These are phyloP conservation scores for Stephanodiscus minutulus DNA, from an alignment of 108 stramenopile species.

Conservation along the genomic window DNA sequence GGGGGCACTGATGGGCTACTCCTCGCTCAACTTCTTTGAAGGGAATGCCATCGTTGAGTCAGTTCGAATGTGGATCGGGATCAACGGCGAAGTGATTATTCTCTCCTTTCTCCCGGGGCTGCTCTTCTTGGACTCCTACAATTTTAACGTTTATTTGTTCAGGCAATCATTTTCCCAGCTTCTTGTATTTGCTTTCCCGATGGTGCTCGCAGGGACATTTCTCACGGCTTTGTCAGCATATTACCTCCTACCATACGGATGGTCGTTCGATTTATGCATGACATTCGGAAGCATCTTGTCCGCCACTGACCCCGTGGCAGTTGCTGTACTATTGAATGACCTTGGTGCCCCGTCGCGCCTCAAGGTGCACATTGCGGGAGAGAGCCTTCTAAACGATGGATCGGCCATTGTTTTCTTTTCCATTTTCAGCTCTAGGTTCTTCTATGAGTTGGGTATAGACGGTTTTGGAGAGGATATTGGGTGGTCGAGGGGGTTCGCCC, in stretches of 20 bases:
- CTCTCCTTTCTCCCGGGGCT: constrained; percentile 39
- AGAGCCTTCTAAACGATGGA: constrained; percentile 89
- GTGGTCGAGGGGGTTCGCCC: constrained; percentile 33
- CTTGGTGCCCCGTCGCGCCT: constrained; percentile 71
- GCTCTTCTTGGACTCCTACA: constrained; percentile 32
- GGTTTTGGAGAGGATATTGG: constrained; percentile 56
- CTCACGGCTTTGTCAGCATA: constrained; percentile 62
- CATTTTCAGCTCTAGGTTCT: constrained; percentile 65
- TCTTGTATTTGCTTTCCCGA: constrained; percentile 80
- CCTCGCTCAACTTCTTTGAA: background rate
- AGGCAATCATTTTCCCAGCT: constrained; percentile 25
- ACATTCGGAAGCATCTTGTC: constrained; percentile 86
- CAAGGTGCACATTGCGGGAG: constrained; percentile 68
- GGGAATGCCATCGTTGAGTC: background rate
- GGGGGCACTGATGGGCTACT: constrained; percentile 19
- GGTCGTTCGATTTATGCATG: constrained; percentile 66
- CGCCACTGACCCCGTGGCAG: constrained; percentile 95
- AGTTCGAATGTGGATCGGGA: constrained; percentile 16
- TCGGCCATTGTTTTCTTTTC: constrained; percentile 88
- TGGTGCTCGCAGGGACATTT: constrained; percentile 70
- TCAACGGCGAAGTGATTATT: constrained; percentile 26
- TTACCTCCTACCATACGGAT: constrained; percentile 71
- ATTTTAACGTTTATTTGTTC: constrained; percentile 29
- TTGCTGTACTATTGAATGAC: constrained; percentile 74
- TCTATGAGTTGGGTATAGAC: constrained; percentile 46